Evolutionary conservation across 2,329 filamentous ascomycete species (phyloP), one percentile per base, ranked within the genome.

Genomic region (Calonectria pteridis): DNA sequence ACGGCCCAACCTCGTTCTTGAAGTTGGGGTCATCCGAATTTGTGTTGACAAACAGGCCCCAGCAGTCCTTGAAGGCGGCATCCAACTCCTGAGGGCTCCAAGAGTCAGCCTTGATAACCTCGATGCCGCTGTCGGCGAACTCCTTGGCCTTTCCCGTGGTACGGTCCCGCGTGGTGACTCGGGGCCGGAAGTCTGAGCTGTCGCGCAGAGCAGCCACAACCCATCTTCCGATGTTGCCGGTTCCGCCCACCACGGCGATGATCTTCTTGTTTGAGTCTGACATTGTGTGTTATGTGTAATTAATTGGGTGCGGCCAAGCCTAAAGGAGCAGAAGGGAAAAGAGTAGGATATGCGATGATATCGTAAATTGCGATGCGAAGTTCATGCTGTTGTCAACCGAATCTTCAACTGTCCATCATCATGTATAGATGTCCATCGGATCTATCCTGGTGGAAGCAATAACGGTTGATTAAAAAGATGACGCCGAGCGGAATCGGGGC

Each of bases 151-250:
- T 69, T 28, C 35, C 35, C 1, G 65, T 65, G 7, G 28, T 65
- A 7, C 55, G 55, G 23, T 69, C 71, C 23, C 59, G 65, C 4
- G 71, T 43, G 1, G 65, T 68, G 3, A 69, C 46, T 5, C 66
- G 58, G n/a, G 69, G 65, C 6, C 46, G 26, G 23, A 69, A 66
- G 1, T 49, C 55, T 26, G 49, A 49, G 43, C 37, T 73, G 6
- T 69, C 65, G 23, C 49, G 37, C 1, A 73, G 55, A 10, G 65
- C 33, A 23, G 13, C n/a, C 5, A 29, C 62, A 13, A 65, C 43
- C 6, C 43, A 65, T 91, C 51, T n/a, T 7, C 53, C 18, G 11
- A 58, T 26, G 9, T 35, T 23, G 16, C 53, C 20, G 13, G 51
- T 58, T 31, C 51, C 23, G n/a, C 49, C 49, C 3, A 51, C 49